Base-by-base conservation (phyloP, 352 stramenopile genomes). In the Globisporangium irregulare region DNA sequence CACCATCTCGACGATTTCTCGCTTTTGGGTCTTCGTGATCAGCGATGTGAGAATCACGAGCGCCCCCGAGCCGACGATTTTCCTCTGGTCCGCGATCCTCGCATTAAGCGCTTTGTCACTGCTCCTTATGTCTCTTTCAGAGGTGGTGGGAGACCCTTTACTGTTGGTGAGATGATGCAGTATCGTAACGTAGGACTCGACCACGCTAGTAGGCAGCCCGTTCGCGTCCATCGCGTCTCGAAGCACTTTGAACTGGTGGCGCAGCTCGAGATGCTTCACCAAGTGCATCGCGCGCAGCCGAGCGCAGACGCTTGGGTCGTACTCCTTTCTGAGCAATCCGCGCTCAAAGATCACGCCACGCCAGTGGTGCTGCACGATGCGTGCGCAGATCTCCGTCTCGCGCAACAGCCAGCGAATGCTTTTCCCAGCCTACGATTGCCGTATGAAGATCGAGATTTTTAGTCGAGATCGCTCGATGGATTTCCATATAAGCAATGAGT, bases 281-380 rank as follows among this genome's bases (percentile, higher is more conserved):
- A 90, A 72, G 32, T 92, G 82, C 80, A 94, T 93, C 9, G 84
- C 80, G 0, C 83, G 82, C 7, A 91, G 64, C 3, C 83, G 79
- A n/a, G 77, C 75, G 32, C 80, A 75, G 12, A 89, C 80, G 10
- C 73, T 77, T 8, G 76, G 51, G 53, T 92, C 82, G 38, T 78
- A 78, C n/a, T 91, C 75, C 10, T 75, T 76, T 9, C 70, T 71
- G 22, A 70, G 68, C 5, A 90, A 34, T 34, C 64, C 77, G 18
- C 84, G 78, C 59, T 91, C 79, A 59, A 91, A 89, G 14, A 83
- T 27, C 8, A 91, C 78, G 14, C 84, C 77, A 2, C 86, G 80
- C 78, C 84, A 90, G 56, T 91, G 80, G 53, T 94, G 86, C 69
- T 94, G 86, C 4, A 94, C 62, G 53, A 94, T 86, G 15, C 82